phyloP scores from a whole-genome alignment of 1,284 basidiomycete species.

The Marasmius sp. region DNA sequence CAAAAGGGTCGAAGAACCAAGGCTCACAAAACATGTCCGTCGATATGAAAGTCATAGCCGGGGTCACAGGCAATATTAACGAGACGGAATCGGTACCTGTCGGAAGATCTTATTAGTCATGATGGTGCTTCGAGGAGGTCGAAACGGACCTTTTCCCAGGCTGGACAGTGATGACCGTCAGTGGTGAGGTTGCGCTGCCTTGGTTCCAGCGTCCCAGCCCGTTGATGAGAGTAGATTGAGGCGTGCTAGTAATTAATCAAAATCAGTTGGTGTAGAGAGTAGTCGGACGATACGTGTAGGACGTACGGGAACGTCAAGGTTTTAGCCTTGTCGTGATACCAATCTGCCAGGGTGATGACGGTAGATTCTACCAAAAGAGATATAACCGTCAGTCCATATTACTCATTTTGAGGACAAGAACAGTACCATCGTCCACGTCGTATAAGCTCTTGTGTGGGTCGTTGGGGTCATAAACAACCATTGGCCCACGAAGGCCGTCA shows the following conservation, averaged over 20 bases:
- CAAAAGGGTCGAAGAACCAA: constrained; percentile 19
- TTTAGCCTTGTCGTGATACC: constrained; percentile 24
- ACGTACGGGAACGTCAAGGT: background rate
- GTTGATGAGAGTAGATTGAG: constrained; percentile 46
- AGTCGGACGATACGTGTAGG: background rate
- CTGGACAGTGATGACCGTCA: constrained; percentile 31
- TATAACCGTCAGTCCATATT: background rate
- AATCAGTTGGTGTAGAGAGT: background rate
- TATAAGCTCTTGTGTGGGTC: constrained; percentile 43
- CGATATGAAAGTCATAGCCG: constrained; percentile 33
- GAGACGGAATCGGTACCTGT: constrained; percentile 38
- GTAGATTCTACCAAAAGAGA: constrained; percentile 20
- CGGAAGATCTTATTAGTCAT: background rate
- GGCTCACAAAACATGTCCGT: constrained; percentile 25
- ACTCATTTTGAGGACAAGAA: background rate
- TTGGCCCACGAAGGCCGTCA: constrained; percentile 44
- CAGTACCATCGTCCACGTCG: constrained; percentile 44
- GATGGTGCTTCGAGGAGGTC: background rate
- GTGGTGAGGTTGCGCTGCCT: background rate
- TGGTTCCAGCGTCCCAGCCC: constrained; percentile 30
- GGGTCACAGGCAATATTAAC: constrained; percentile 46
- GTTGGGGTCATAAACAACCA: constrained; percentile 46
- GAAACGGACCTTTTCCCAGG: constrained; percentile 10
- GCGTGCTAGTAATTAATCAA: constrained; percentile 14
- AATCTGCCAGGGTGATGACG: constrained; percentile 31